Evolutionary conservation across 305 asterid species (phyloP).

Genomic region (Ruellia speciosa): DNA sequence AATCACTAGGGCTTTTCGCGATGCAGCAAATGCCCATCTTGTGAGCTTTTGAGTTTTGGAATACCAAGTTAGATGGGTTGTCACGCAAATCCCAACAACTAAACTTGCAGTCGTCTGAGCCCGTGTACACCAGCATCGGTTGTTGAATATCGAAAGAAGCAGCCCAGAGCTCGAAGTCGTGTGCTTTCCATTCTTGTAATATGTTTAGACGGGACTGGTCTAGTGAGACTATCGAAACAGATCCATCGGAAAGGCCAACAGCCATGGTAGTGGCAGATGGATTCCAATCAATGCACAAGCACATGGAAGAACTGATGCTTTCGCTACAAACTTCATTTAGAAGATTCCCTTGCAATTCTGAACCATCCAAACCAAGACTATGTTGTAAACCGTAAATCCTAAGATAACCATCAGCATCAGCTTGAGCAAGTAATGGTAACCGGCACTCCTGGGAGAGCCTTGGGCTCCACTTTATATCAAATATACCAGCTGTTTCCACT

Average conservation of each 20-base stretch:
- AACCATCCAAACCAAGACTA: constrained; percentile 26
- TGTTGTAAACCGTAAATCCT: constrained; percentile 45
- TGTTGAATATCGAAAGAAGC: constrained; percentile 73
- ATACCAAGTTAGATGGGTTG: constrained; percentile 47
- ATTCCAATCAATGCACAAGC: constrained; percentile 84
- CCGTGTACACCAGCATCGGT: constrained; percentile 70
- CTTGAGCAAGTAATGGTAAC: constrained; percentile 78
- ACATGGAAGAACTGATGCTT: constrained; percentile 72
- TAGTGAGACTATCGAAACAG: constrained; percentile 62
- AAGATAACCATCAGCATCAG: constrained; percentile 85
- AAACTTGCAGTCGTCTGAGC: constrained; percentile 90
- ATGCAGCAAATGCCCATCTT: constrained; percentile 83
- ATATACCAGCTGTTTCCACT: constrained; percentile 64
- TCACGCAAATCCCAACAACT: constrained; percentile 83
- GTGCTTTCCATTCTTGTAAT: constrained; percentile 71
- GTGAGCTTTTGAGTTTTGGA: constrained; percentile 59
- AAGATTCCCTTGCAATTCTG: constrained; percentile 29
- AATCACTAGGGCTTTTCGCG: constrained; percentile 59
- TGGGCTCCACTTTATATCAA: constrained; percentile 91
- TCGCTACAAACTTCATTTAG: constrained; percentile 43
- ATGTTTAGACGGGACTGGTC: constrained; percentile 38
- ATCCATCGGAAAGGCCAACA: constrained; percentile 77
- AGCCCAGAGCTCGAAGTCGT: constrained; percentile 82
- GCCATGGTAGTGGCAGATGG: constrained; percentile 55
- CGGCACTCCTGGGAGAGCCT: constrained; percentile 15